Conservation (phyloP, 2,329 filamentous ascomycete genomes). For the Domatiomyces globalis region DNA sequence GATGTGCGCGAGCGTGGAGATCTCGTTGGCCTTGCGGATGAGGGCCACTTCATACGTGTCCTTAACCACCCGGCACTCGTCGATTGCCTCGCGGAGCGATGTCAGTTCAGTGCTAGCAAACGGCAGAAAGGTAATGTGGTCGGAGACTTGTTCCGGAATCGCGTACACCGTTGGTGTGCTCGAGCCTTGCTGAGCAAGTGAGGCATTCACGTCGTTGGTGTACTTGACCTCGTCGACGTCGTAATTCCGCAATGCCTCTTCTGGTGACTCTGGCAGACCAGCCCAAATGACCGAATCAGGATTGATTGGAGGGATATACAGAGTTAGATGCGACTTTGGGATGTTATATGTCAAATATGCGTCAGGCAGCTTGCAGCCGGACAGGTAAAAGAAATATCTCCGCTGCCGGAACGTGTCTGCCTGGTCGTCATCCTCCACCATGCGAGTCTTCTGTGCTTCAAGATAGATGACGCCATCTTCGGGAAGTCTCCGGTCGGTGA, state of each 20-base stretch:
- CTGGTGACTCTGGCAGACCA: slow-evolving; percentile 62
- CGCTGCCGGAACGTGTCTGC: slow-evolving; percentile 72
- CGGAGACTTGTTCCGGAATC: slow-evolving; percentile 64
- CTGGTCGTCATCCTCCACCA: slow-evolving; percentile 83
- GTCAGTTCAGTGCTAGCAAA: slow-evolving; percentile 51
- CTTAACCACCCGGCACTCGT: slow-evolving; percentile 69
- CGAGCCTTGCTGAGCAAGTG: slow-evolving; percentile 40
- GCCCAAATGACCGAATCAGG: slow-evolving; percentile 89
- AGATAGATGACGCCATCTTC: slow-evolving; percentile 67
- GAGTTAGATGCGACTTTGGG: slow-evolving; percentile 53
- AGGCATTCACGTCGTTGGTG: slow-evolving; percentile 60
- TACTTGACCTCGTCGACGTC: slow-evolving; percentile 67
- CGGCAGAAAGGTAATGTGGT: slow-evolving; percentile 54
- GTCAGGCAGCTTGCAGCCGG: slow-evolving; percentile 69
- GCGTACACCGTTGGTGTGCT: slow-evolving; percentile 50
- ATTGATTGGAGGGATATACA: slow-evolving; percentile 82
- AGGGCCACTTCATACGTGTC: slow-evolving; percentile 71
- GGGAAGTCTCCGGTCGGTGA: slow-evolving; percentile 50
- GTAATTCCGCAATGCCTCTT: slow-evolving; percentile 62
- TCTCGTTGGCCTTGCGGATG: slow-evolving; percentile 64
- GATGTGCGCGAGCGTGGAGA: slow-evolving; percentile 65
- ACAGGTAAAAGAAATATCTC: slow-evolving; percentile 88
- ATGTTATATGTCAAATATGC: slow-evolving; percentile 72
- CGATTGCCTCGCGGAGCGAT: slow-evolving; percentile 56
- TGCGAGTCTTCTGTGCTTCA: slow-evolving; percentile 64